Evolutionary conservation across 2,329 filamentous ascomycete genomes (phyloP), one percentile per base, ranked within the genome.

Genomic region (Venturia nashicola): DNA sequence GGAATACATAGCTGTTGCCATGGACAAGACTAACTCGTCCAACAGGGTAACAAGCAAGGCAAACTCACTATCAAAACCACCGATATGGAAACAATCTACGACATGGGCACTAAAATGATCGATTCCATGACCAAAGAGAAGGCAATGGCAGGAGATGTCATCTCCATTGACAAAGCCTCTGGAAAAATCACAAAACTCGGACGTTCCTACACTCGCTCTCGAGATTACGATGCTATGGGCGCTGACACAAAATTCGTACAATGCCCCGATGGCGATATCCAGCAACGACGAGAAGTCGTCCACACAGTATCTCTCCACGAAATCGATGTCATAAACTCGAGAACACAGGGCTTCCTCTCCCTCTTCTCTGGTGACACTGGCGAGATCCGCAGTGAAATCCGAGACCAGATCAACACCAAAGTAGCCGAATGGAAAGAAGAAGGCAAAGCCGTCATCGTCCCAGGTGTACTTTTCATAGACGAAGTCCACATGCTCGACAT

Each of bases 401-500:
- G 94, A 64, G 93, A 97, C 74, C 94, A 99, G 80, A 99, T 99
- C 82, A 96, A 99, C 79, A 97, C 90, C 69, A 99, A 99, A 78
- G 92, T 99, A 2, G 92, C 88, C 59, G 94, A 99, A 77, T 99
- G 94, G 94, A 97, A 96, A 77, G 94, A 99, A 76, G 94, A 99
- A 77, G 94, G 94, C 78, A 99, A 99, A 77, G 94, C 94, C 3
- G 92, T 96, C 77, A 97, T 99, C 63, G 91, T 99, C 0, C 94
- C 94, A 0, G 94, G 94, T 57, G 94, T 99, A 8, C 80, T 99
- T 8, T 99, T 99, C 80, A 96, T 99, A 71, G 94, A 99, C 72
- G 94, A 99, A 79, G 93, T 99, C 5, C 94, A 99, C 81, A 97
- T 99, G 93, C 89, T 99, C 65, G 94, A 99, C 75, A 97, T 97